Base-by-base conservation (phyloP, 352 stramenopile species). In the Phytopythium ostracodes region DNA sequence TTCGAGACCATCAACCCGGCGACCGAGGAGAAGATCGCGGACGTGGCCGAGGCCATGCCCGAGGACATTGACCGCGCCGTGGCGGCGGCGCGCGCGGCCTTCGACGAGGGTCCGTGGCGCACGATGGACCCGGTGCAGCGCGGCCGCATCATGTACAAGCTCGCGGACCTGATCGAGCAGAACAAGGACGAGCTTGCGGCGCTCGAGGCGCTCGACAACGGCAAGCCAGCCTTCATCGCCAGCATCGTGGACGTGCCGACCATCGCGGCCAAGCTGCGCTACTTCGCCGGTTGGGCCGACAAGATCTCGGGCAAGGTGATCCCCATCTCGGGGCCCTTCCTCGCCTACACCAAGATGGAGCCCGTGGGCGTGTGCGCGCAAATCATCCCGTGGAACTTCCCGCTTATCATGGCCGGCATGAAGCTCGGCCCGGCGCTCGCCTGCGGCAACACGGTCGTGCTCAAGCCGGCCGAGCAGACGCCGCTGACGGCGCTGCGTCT, bases 321-420 rank as follows among this genome's bases (percentile, higher is more conserved):
- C 50, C 81, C 79, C 27, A 71, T 83, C 17, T 59, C 71, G 6
- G 68, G 68, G 0, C 70, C 69, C 17, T 86, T 77, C 59, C 70
- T 90, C 6, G 81, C 84, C 62, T 79, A 96, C 60, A 84, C 69
- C 18, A 75, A 78, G 55, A 65, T 62, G 35, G 66, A 96, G 74
- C 89, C 85, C 31, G 85, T 97, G 15, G 96, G 80, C 50, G 90
- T 97, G 44, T 91, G 65, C 64, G 87, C 68, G 50, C 71, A 98
- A 20, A 96, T 98, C 60, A 97, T 93, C 56, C 95, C 89, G 29
- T 98, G 95, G 95, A 99, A 99, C 77, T 99, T 98, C 75, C 96
- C 97, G 9, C 65, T 93, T 58, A 87, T 96, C 4, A 98, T 99
- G 96, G 94, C 98, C 44, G 95, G 91, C 29, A 84, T 92, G 43